Base-by-base conservation (phyloP, 2,329 filamentous ascomycete genomes). In the Emergomyces africanus region DNA sequence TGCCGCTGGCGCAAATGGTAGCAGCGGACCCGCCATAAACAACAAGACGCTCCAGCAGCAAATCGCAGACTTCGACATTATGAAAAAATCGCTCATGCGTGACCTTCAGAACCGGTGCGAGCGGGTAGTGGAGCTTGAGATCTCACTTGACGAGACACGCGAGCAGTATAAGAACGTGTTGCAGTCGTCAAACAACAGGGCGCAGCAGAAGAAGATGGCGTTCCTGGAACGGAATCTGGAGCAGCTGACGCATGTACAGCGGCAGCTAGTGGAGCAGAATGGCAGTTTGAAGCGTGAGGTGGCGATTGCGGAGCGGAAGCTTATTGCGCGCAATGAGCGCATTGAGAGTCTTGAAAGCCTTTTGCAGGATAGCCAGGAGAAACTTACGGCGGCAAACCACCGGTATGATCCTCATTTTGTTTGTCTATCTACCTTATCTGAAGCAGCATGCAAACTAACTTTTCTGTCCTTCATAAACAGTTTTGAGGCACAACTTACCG, bases 131-230 rank as follows among this genome's bases (percentile, higher is more conserved):
- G 94, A 99, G 79, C 84, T 99, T 33, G 94, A 99, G 75, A 99
- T 99, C 69, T 95, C 89, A 41, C 82, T 99, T 56, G 94, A 99
- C 70, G 91, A 96, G 79, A 96, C 94, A 0, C 85, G 94, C 59
- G 94, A 99, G 78, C 94, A 99, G 77, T 99, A 99, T 78, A 97
- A 99, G 80, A 96, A 96, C 68, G 94, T 99, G 61, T 82, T 99
- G 60, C 87, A 92, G 59, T 94, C 90, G 55, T 96, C 90, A 65
- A 99, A 99, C 80, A 97, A 95, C 79, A 88, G 94, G 61, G 92
- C 94, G 28, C 94, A 99, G 78, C 94, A 99, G 77, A 99, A 99
- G 87, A 99, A 99, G 83, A 97, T 99, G 89, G 95, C 94, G 18
- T 99, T 99, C 82, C 78, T 99, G 56, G 94, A 99, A 79, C 87